phyloP scores from a whole-genome alignment of 257 asterid genomes.

The Penstemon newberryi region DNA sequence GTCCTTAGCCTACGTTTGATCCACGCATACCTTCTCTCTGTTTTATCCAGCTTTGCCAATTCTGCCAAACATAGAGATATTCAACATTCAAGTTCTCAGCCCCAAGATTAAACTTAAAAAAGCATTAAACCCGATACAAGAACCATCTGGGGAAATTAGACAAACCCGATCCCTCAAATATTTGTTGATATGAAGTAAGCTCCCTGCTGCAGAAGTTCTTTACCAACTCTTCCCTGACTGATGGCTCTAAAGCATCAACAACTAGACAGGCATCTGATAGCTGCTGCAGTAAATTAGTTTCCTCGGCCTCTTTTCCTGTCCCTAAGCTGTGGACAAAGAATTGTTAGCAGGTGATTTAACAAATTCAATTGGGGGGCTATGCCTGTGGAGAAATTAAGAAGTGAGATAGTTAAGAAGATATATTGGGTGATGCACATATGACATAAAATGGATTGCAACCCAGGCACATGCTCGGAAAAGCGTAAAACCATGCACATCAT shows the following conservation, averaged over 20 bases:
- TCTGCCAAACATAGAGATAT: conserved; percentile 44
- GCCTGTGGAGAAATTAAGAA: too few relatives aligned
- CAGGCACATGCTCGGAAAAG: conserved; percentile 7
- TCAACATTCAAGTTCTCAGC: conserved; percentile 28
- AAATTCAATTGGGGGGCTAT: neutral
- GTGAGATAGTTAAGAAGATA: too few relatives aligned
- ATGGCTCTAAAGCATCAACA: conserved; percentile 98
- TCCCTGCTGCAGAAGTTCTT: conserved; percentile 87
- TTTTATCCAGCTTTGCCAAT: conserved; percentile 87
- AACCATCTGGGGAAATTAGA: conserved; percentile 16
- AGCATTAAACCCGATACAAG: conserved; percentile 21
- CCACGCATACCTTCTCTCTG: conserved; percentile 98
- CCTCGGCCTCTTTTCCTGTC: conserved; percentile 93
- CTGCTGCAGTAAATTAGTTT: conserved; percentile 84
- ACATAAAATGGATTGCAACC: conserved; percentile 22
- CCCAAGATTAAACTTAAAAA: conserved; percentile 25
- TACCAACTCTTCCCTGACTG: conserved; percentile 96
- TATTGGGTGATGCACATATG: neutral
- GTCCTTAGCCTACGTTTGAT: conserved; percentile 89
- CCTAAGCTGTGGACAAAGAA: conserved; percentile 72
- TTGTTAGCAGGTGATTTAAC: conserved; percentile 8
- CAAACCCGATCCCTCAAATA: conserved; percentile 98
- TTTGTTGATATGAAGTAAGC: conserved; percentile 93
- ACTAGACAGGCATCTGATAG: conserved; percentile 95
- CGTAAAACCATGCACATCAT: conserved; percentile 20